Conservation (phyloP, 768 basidiomycete species). For the Suillus americanus region DNA sequence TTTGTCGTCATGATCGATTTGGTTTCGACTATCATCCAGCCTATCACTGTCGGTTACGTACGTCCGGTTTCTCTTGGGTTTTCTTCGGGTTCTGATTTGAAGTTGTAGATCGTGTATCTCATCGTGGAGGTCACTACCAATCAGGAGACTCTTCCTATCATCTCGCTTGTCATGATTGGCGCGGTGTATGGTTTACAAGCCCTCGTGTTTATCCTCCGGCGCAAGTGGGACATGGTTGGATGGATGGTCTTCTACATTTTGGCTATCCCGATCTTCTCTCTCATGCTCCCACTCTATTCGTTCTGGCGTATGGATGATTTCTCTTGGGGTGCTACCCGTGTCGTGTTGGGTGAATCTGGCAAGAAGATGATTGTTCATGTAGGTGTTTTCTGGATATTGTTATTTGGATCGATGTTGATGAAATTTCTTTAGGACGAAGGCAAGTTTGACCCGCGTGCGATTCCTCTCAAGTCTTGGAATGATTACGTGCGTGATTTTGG, state of each 20-base stretch:
- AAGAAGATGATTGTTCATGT: constrained; percentile 96
- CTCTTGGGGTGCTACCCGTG: constrained; percentile 91
- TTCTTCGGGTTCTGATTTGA: not conserved
- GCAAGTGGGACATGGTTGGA: constrained; percentile 98
- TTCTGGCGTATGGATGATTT: constrained; percentile 99
- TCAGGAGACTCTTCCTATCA: constrained; percentile 66
- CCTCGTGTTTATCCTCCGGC: constrained; percentile 84
- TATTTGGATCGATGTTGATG: constrained; percentile 7
- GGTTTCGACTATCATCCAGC: constrained; percentile 80
- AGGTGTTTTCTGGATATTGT: constrained; percentile 30
- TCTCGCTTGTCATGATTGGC: constrained; percentile 90
- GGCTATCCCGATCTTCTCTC: constrained; percentile 91
- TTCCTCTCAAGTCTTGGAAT: constrained; percentile 96
- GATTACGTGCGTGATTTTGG: constrained; percentile 68
- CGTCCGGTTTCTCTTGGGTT: constrained; percentile 31
- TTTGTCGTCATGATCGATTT: constrained; percentile 98
- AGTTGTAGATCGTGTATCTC: constrained; percentile 76
- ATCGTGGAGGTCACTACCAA: constrained; percentile 74
- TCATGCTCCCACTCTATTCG: constrained; percentile 90
- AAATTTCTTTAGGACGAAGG: constrained; percentile 77
- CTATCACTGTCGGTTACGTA: constrained; percentile 88
- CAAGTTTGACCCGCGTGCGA: constrained; percentile 90
- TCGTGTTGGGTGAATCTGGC: constrained; percentile 91
- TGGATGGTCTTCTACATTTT: constrained; percentile 97
- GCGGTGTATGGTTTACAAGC: constrained; percentile 95